Conservation (phyloP, 2,329 filamentous ascomycete species). For the Pseudovirgaria hyperparasitica region DNA sequence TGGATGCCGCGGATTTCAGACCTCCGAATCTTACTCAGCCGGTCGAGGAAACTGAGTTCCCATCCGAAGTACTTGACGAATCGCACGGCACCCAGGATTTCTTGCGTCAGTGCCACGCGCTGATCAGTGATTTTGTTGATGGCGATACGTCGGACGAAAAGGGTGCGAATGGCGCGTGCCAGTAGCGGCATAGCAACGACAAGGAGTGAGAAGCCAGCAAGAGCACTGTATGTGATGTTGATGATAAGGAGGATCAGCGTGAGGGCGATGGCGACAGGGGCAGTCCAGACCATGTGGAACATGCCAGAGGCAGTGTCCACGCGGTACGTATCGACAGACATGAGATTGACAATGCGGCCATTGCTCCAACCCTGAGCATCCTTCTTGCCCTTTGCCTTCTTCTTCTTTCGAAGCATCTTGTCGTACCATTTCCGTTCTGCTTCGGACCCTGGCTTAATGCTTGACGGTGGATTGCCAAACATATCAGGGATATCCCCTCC, state of each 20-base stretch:
- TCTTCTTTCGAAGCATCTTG: conserved; percentile 30
- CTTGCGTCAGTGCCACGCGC: conserved; percentile 79
- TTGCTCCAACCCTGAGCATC: conserved; percentile 84
- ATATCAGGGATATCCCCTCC: conserved; percentile 54
- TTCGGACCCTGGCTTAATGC: conserved; percentile 34
- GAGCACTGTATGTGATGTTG: conserved; percentile 80
- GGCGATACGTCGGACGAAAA: conserved; percentile 60
- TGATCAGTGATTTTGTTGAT: conserved; percentile 96
- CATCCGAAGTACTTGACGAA: conserved; percentile 97
- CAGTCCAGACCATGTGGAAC: conserved; percentile 86
- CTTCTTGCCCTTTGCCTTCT: conserved; percentile 33
- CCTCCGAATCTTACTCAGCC: conserved; percentile 59
- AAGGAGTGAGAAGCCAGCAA: conserved; percentile 76
- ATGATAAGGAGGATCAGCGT: conserved; percentile 70
- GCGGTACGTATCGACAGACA: conserved; percentile 91
- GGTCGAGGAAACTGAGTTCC: conserved; percentile 75
- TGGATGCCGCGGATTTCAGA: conserved; percentile 78
- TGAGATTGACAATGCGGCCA: conserved; percentile 80
- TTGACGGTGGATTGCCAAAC: conserved; percentile 25
- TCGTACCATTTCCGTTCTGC: conserved; percentile 40
- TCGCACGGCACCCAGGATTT: conserved; percentile 78
- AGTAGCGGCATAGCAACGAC: conserved; percentile 67
- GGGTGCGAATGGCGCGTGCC: conserved; percentile 59
- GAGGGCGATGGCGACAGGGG: conserved; percentile 64
- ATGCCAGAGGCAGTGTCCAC: conserved; percentile 78